These are phyloP conservation scores for Serendipita sp. DNA, from an alignment of 768 basidiomycete genomes.

Conservation along the genomic window DNA sequence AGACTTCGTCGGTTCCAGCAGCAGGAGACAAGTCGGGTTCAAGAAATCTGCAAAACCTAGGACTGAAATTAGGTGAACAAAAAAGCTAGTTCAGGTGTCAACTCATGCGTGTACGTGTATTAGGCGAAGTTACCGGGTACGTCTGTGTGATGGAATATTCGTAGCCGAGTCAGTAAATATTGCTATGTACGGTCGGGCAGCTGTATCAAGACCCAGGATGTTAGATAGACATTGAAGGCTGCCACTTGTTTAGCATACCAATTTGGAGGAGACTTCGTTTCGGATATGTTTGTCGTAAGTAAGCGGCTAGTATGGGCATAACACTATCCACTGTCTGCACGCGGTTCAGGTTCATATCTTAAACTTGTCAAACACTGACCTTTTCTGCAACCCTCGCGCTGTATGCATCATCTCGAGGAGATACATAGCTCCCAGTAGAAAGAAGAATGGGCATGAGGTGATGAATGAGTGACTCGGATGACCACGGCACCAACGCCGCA, in stretches of 20 bases:
- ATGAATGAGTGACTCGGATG: slow-evolving; percentile 80
- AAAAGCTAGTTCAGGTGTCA: slow-evolving; percentile 44
- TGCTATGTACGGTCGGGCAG: slow-evolving; percentile 61
- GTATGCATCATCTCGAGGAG: slow-evolving; percentile 91
- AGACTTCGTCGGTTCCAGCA: slow-evolving; percentile 63
- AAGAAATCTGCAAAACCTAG: slow-evolving; percentile 70
- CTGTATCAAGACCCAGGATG: slow-evolving; percentile 11
- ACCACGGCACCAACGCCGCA: slow-evolving; percentile 63
- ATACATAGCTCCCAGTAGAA: slow-evolving; percentile 97
- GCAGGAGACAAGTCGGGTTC: slow-evolving; percentile 63
- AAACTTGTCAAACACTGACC: slow-evolving; percentile 25
- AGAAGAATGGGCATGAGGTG: slow-evolving; percentile 98
- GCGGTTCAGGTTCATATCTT: neutral
- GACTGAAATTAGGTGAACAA: slow-evolving; percentile 67
- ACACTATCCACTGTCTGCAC: slow-evolving; percentile 78
- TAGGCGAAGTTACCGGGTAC: slow-evolving; percentile 46
- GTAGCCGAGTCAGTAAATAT: slow-evolving; percentile 88
- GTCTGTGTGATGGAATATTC: slow-evolving; percentile 85
- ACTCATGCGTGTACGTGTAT: neutral
- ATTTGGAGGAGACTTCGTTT: slow-evolving; percentile 44
- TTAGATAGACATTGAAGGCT: neutral
- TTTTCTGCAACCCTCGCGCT: slow-evolving; percentile 91
- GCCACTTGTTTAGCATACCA: slow-evolving; percentile 16
- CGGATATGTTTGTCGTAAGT: slow-evolving; percentile 43
- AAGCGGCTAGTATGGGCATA: slow-evolving; percentile 80